Evolutionary conservation across 2,329 filamentous ascomycete genomes (phyloP).

Genomic region (Penicillium sp.): DNA sequence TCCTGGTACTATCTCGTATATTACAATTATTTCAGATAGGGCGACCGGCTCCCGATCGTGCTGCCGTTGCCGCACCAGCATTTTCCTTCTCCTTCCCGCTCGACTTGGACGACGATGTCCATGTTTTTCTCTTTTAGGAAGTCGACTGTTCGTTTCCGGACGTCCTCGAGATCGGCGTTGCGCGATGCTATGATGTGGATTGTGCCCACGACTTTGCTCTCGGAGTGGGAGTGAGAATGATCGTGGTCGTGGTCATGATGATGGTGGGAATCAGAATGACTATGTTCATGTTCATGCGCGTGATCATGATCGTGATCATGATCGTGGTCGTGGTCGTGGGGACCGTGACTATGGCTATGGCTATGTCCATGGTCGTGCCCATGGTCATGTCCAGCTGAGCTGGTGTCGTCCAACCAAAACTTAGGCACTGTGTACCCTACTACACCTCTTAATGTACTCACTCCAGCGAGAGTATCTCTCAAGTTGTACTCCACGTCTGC

Average conservation of each 20-base stretch:
- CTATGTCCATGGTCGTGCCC: constrained; percentile 21
- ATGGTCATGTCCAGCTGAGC: constrained; percentile 26
- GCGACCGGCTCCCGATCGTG: constrained; percentile 4
- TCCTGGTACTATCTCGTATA: background rate
- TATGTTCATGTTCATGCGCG: constrained; percentile 25
- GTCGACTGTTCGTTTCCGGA: constrained; percentile 68
- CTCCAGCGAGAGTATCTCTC: constrained; percentile 77
- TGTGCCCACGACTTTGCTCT: constrained; percentile 63
- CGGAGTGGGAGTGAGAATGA: constrained; percentile 19
- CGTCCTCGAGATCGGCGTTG: constrained; percentile 73
- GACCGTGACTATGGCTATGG: constrained; percentile 29
- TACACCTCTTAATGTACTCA: constrained; percentile 78
- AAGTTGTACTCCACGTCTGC: constrained; percentile 82
- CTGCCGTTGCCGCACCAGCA: constrained; percentile 58
- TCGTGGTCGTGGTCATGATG: constrained; percentile 18
- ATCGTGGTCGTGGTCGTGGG: constrained; percentile 26
- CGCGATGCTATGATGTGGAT: constrained; percentile 48
- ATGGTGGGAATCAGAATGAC: constrained; percentile 14
- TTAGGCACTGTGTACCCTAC: constrained; percentile 80
- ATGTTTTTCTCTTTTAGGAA: constrained; percentile 70
- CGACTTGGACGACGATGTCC: constrained; percentile 82
- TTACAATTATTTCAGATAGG: constrained; percentile 10
- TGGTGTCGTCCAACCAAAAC: constrained; percentile 82
- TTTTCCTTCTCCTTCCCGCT: constrained; percentile 69
- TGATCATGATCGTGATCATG: constrained; percentile 31